A percentile compares a stretch with the other conserved stretches of the same genome.
phyloP scores from a whole-genome alignment of 2,329 filamentous ascomycete species.

The Fusarium sp. region DNA sequence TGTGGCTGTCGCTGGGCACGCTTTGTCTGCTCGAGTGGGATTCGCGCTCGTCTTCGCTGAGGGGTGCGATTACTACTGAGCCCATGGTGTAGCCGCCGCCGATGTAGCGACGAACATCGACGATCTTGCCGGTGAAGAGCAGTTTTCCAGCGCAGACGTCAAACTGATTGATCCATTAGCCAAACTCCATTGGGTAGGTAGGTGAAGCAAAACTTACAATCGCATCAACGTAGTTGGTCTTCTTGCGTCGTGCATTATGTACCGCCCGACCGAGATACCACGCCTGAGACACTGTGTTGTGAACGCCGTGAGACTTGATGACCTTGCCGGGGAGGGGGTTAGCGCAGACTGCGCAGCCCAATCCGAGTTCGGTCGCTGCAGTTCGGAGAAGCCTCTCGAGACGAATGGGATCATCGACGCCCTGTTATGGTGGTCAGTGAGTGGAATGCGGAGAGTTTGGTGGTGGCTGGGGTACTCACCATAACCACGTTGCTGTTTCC shows the following conservation, averaged over 20 bases:
- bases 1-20: conserved; percentile 46
- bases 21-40: conserved; percentile 29
- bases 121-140: conserved; percentile 57
- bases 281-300: conserved; percentile 63
- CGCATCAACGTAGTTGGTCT: conserved; percentile 45
- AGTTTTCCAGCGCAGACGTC: conserved; percentile 53
- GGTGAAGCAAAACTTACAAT: conserved; percentile 29
- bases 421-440: conserved; percentile 42
- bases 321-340: conserved; percentile 52
- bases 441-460: rapidly evolving
- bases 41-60: conserved; percentile 51
- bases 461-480: conserved; percentile 12
- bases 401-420: conserved; percentile 52
- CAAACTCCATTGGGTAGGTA: too few species aligned
- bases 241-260: conserved; percentile 41
- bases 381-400: conserved; percentile 55
- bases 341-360: conserved; percentile 55
- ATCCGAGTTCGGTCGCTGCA: conserved; percentile 56
- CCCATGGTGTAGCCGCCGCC: conserved; percentile 59
- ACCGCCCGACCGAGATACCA: conserved; percentile 69
- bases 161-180: conserved; percentile 31
- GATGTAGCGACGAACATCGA: conserved; percentile 56
- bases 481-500: conserved; percentile 54
- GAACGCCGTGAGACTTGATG: conserved; percentile 53
- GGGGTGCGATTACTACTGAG: conserved; percentile 53